Conservation (phyloP, 306 rosid species). For the Ceratonia siliqua region DNA sequence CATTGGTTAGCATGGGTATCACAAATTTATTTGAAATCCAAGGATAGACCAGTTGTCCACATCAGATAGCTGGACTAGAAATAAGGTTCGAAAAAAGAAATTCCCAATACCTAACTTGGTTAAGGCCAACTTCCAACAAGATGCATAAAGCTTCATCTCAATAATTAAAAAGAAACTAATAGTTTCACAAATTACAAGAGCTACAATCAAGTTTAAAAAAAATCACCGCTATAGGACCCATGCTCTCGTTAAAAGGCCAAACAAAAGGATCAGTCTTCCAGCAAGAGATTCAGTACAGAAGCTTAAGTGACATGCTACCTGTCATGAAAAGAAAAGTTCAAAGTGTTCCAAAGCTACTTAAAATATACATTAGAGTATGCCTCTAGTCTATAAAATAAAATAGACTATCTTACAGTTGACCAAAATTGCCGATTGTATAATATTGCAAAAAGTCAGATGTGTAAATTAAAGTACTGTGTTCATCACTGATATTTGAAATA, state of each 20-base stretch:
- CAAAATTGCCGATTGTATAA: too few relatives aligned
- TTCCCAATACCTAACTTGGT: background rate
- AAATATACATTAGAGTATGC: too few relatives aligned
- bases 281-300: background rate
- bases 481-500: too few relatives aligned
- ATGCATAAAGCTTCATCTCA: background rate
- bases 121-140: background rate
- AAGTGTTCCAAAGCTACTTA: background rate
- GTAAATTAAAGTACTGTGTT: too few relatives aligned
- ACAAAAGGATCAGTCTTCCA: background rate
- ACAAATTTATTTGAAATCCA: too few relatives aligned
- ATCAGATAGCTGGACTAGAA: background rate
- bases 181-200: background rate
- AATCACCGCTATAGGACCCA: background rate
- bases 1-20: too few relatives aligned
- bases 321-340: background rate
- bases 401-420: too few relatives aligned
- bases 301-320: background rate
- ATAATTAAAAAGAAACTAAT: background rate
- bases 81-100: background rate
- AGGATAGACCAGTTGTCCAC: background rate
- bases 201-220: background rate
- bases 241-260: background rate
- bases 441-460: too few relatives aligned
- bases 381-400: too few relatives aligned